Evolutionary conservation across 2,329 filamentous ascomycete species (phyloP).

Genomic region (Furcasterigmium furcatum): DNA sequence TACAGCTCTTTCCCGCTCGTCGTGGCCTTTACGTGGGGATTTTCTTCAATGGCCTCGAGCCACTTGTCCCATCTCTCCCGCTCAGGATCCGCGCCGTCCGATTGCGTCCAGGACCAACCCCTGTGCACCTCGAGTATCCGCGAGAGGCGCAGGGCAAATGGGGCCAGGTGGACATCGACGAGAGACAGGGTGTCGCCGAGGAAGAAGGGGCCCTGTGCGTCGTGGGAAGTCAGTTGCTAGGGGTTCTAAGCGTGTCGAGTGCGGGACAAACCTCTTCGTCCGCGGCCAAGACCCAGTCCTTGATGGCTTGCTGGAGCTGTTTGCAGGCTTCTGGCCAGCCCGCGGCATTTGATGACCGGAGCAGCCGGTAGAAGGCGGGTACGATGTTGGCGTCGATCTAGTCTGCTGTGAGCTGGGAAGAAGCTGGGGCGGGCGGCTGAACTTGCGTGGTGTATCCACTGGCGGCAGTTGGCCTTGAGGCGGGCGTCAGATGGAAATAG

Average conservation of each 20-base stretch:
- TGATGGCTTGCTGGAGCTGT: conserved; percentile 64
- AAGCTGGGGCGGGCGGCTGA: not conserved
- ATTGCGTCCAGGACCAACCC: conserved; percentile 47
- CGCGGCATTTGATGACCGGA: conserved; percentile 59
- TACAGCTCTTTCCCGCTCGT: conserved; percentile 58
- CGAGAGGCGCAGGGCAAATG: conserved; percentile 69
- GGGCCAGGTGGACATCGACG: conserved; percentile 73
- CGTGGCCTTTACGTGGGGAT: conserved; percentile 62
- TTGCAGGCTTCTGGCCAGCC: conserved; percentile 57
- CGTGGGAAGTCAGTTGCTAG: not conserved
- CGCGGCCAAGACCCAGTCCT: conserved; percentile 42
- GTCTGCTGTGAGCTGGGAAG: not conserved
- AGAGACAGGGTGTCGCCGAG: conserved; percentile 48
- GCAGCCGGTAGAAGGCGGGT: conserved; percentile 70
- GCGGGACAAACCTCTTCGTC: conserved; percentile 32
- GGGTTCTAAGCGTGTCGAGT: not conserved
- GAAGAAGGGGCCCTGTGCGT: conserved; percentile 64
- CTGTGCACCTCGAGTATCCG: conserved; percentile 62
- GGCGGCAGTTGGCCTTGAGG: conserved; percentile 67
- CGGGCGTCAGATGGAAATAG: conserved; percentile 65
- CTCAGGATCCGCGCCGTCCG: conserved; percentile 22
- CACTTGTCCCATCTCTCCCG: conserved; percentile 61
- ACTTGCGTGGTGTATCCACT: conserved; percentile 78
- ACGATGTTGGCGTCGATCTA: conserved; percentile 75
- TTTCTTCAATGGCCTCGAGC: conserved; percentile 65